phyloP scores from a whole-genome alignment of 768 basidiomycete genomes.

The Ramaria rubella region DNA sequence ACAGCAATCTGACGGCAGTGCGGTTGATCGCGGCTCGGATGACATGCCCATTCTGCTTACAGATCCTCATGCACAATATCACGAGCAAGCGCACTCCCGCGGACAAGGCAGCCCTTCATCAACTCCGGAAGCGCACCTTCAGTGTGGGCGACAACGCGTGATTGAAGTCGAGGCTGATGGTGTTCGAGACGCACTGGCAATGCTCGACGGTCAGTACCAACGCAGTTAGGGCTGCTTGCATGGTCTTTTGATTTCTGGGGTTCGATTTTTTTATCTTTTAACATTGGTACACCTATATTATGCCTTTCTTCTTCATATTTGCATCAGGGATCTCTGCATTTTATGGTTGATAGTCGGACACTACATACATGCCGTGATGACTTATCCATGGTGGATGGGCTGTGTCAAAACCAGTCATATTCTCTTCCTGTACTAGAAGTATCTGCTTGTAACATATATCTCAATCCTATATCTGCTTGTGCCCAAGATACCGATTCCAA shows the following conservation, averaged over 20 bases:
- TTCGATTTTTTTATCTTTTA: background rate
- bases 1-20: background rate
- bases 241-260: background rate
- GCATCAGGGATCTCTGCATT: background rate
- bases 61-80: conserved; percentile 50
- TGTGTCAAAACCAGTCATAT: conserved; percentile 1
- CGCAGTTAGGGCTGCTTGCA: background rate
- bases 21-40: conserved; percentile 13
- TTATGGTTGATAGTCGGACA: background rate
- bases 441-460: conserved; percentile 8
- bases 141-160: conserved; percentile 53
- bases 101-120: conserved; percentile 12
- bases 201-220: conserved; percentile 49
- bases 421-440: conserved; percentile 4
- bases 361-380: background rate
- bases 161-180: conserved; percentile 67
- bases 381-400: background rate
- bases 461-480: background rate
- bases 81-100: conserved; percentile 32
- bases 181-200: conserved; percentile 65
- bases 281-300: conserved; percentile 3
- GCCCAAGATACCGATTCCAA: conserved; percentile 3
- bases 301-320: background rate
- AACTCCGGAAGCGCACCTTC: conserved; percentile 51
- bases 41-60: conserved; percentile 40